phyloP scores from a whole-genome alignment of 768 basidiomycete genomes.

The Boletus sensibilis region DNA sequence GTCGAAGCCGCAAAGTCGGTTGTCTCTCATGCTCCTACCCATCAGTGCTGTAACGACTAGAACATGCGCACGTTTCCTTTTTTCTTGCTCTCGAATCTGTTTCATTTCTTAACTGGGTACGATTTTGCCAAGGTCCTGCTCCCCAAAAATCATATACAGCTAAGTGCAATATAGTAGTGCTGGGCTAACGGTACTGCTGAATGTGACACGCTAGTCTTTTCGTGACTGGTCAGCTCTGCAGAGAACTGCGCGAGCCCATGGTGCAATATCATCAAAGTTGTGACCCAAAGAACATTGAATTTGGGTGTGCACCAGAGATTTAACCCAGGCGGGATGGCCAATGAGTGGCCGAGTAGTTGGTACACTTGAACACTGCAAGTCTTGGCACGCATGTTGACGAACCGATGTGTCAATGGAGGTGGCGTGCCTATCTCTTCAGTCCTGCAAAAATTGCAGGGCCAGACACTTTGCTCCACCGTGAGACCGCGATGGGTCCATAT shows the following conservation, averaged over 20 bases:
- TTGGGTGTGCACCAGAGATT: slow-evolving; percentile 5
- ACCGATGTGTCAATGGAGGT: neutral
- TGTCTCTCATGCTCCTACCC: slow-evolving; percentile 16
- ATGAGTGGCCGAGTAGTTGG: slow-evolving; percentile 1
- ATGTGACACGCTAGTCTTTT: slow-evolving; percentile 13
- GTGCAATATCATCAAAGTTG: slow-evolving; percentile 2
- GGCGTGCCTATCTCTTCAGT: slow-evolving; percentile 55
- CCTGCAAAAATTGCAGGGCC: slow-evolving; percentile 63
- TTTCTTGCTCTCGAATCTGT: slow-evolving; percentile 36
- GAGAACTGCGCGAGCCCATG: neutral
- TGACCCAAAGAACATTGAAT: slow-evolving; percentile 7
- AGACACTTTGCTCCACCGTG: slow-evolving; percentile 72
- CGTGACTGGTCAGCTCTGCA: neutral
- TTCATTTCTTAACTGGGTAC: slow-evolving; percentile 32
- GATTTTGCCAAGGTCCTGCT: slow-evolving; percentile 28
- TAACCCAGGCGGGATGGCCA: neutral
- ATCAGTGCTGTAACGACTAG: slow-evolving; percentile 64
- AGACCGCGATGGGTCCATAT: slow-evolving; percentile 64
- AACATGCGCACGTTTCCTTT: slow-evolving; percentile 51
- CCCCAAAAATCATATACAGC: slow-evolving; percentile 19
- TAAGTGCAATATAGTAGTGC: slow-evolving; percentile 13
- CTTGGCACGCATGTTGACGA: slow-evolving; percentile 5
- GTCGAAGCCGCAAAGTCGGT: slow-evolving; percentile 22
- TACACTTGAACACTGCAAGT: slow-evolving; percentile 5
- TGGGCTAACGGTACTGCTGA: slow-evolving; percentile 9